These are phyloP conservation scores for Nicotiana undulata DNA, from an alignment of 257 asterid species.

Conservation along the genomic window DNA sequence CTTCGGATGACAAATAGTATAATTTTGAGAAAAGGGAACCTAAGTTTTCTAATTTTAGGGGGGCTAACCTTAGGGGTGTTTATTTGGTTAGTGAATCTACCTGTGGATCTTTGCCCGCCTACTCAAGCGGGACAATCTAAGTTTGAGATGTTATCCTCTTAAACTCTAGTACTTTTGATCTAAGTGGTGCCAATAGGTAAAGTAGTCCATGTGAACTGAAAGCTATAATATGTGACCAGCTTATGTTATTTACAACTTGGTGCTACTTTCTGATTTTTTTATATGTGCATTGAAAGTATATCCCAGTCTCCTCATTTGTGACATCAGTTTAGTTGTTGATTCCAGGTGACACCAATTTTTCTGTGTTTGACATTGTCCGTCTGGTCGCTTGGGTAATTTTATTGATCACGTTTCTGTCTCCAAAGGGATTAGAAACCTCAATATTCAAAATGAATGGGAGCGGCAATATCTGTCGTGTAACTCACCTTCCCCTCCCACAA, in stretches of 20 bases:
- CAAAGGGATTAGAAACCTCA: neutral
- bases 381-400: neutral
- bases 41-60: neutral
- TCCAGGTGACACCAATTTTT: neutral
- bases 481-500: neutral
- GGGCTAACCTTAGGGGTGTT: neutral
- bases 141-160: neutral
- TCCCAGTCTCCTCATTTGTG: neutral
- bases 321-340: neutral
- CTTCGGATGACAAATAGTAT: neutral
- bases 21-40: neutral
- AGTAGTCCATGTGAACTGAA: neutral
- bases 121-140: neutral
- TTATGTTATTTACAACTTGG: neutral
- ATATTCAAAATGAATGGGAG: neutral
- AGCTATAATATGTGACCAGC: neutral
- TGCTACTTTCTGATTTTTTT: neutral
- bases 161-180: neutral
- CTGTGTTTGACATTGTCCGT: neutral
- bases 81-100: neutral
- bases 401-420: neutral
- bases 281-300: neutral
- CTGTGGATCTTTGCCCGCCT: neutral
- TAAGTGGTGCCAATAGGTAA: neutral
- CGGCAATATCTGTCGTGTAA: neutral